A percentile compares a stretch with the other conserved stretches of the same genome.
Evolutionary conservation across 2,329 filamentous ascomycete genomes (phyloP).

Genomic region (Curvularia spicifera): DNA sequence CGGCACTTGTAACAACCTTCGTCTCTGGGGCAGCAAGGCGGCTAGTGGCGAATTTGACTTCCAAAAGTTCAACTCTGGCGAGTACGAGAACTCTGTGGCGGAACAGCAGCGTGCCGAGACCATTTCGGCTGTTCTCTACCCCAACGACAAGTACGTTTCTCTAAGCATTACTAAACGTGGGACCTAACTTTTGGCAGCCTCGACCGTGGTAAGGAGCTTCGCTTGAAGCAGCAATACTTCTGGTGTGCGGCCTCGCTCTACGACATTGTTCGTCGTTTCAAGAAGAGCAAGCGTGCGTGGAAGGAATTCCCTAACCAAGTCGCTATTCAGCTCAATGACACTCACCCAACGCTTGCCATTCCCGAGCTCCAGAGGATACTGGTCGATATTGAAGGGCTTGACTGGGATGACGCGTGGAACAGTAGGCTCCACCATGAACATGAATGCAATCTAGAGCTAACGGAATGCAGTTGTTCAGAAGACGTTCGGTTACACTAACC

Average conservation of each 20-base stretch:
- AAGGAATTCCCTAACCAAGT: constrained; percentile 91
- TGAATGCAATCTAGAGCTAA: constrained; percentile 17
- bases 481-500: constrained; percentile 95
- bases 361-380: constrained; percentile 95
- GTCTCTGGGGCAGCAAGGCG: constrained; percentile 97
- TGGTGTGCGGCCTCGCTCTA: constrained; percentile 97
- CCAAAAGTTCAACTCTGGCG: constrained; percentile 98
- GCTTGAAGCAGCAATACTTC: constrained; percentile 99
- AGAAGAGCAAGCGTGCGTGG: constrained; percentile 93
- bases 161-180: neutral
- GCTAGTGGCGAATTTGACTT: constrained; percentile 98
- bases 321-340: constrained; percentile 97
- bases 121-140: constrained; percentile 95
- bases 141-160: constrained; percentile 77
- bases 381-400: constrained; percentile 84
- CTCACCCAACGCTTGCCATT: constrained; percentile 93
- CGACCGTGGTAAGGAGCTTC: constrained; percentile 93
- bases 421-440: constrained; percentile 58
- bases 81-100: constrained; percentile 97
- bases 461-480: constrained; percentile 54
- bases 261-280: constrained; percentile 97
- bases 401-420: constrained; percentile 90
- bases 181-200: constrained; percentile 55
- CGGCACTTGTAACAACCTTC: constrained; percentile 90
- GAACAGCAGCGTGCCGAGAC: constrained; percentile 99